Evolutionary conservation across 2,329 filamentous ascomycete genomes (phyloP).

Genomic region (Epichloe brachyelytri): DNA sequence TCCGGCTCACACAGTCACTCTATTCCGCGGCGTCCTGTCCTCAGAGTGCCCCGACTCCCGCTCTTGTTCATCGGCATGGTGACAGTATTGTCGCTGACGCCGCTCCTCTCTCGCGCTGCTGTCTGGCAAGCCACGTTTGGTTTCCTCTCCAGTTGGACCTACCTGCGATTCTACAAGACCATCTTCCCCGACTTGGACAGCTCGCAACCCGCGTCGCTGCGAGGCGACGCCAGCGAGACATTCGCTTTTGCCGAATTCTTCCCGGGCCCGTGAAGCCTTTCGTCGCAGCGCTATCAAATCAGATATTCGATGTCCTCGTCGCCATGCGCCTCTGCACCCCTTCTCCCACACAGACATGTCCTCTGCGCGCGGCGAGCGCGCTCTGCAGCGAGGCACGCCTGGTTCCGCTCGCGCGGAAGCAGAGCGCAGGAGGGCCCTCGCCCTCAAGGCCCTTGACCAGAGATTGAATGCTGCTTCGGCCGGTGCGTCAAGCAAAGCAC

Average conservation of each 20-base stretch:
- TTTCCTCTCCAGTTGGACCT: conserved; percentile 83
- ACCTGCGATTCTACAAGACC: conserved; percentile 86
- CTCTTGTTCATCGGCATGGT: conserved; percentile 65
- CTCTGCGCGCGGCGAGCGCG: conserved; percentile 52
- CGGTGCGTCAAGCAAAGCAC: conserved; percentile 20
- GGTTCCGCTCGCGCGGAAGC: conserved; percentile 77
- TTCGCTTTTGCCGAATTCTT: conserved; percentile 97
- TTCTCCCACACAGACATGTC: conserved; percentile 74
- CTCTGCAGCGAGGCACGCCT: conserved; percentile 41
- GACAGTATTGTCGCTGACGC: conserved; percentile 47
- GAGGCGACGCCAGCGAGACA: conserved; percentile 88
- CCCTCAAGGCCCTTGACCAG: conserved; percentile 84
- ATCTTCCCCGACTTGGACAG: conserved; percentile 56
- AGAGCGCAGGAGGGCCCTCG: conserved; percentile 76
- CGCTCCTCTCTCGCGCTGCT: conserved; percentile 54
- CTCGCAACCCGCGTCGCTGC: conserved; percentile 49
- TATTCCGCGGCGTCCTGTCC: conserved; percentile 82
- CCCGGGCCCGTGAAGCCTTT: conserved; percentile 66
- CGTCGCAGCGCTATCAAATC: conserved; percentile 59
- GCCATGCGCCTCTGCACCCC: conserved; percentile 63
- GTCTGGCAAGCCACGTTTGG: conserved; percentile 69
- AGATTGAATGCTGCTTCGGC: conserved; percentile 72
- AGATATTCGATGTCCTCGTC: conserved; percentile 63
- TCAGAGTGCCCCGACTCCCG: conserved; percentile 64
- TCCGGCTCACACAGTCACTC: conserved; percentile 88